phyloP scores from a whole-genome alignment of 1,139 yeast species.

The Pichia kudriavzevii region DNA sequence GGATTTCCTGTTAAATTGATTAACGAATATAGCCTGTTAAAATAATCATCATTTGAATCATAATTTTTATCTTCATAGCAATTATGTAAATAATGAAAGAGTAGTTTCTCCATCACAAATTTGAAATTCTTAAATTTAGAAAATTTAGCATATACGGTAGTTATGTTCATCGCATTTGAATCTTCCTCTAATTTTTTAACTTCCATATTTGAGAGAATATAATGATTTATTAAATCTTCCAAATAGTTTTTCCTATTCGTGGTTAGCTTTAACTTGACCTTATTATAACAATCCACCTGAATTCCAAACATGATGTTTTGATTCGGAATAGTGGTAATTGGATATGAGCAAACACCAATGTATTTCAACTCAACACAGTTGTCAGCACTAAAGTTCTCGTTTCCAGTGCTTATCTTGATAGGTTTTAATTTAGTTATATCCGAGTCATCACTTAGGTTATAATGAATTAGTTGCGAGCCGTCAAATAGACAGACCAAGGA shows the following conservation, averaged over 20 bases:
- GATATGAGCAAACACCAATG: slow-evolving; percentile 27
- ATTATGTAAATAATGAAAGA: slow-evolving; percentile 29
- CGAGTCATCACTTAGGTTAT: slow-evolving; percentile 21
- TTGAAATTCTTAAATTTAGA: slow-evolving; percentile 26
- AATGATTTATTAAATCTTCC: slow-evolving; percentile 26
- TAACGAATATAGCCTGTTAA: slow-evolving; percentile 23
- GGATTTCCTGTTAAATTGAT: slow-evolving; percentile 29
- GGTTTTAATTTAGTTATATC: slow-evolving; percentile 21
- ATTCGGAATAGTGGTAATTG: slow-evolving; percentile 25
- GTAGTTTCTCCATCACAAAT: slow-evolving; percentile 27
- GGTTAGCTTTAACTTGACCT: slow-evolving; percentile 21
- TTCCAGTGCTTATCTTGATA: slow-evolving; percentile 24
- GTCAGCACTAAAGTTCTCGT: slow-evolving; percentile 16
- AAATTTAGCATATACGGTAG: slow-evolving; percentile 23
- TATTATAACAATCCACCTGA: slow-evolving; percentile 24
- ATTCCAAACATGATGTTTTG: slow-evolving; percentile 28
- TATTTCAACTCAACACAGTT: slow-evolving; percentile 18
- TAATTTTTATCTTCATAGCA: slow-evolving; percentile 22
- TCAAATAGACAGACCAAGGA: slow-evolving; percentile 25
- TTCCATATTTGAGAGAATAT: slow-evolving; percentile 22
- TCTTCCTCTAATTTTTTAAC: slow-evolving; percentile 16
- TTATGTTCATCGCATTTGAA: slow-evolving; percentile 21
- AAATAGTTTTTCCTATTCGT: slow-evolving; percentile 27
- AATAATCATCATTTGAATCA: slow-evolving; percentile 23
- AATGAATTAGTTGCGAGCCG: slow-evolving; percentile 26